Percentiles rank a stretch among this genome's conserved stretches.
phyloP scores from a whole-genome alignment of 83 land plant genomes.

The Diphasiastrum complanatum region DNA sequence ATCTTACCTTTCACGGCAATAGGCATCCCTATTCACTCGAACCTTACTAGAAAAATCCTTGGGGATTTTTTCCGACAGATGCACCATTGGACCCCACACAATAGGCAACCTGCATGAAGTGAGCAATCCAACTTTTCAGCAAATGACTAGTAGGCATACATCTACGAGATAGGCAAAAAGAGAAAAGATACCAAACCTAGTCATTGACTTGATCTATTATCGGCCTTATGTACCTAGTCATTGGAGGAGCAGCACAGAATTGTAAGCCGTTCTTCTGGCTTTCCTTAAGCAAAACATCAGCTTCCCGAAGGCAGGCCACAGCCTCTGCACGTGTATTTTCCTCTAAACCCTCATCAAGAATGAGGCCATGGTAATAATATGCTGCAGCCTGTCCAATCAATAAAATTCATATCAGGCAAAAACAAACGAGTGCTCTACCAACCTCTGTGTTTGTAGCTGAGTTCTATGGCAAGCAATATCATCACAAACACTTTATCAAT shows the following conservation, averaged over 20 bases:
- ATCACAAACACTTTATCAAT: too few species aligned
- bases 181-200: too few species aligned
- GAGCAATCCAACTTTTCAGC: neutral
- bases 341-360: constrained; percentile 62
- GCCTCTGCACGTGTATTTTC: constrained; percentile 51
- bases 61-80: constrained; percentile 60
- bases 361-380: constrained; percentile 73
- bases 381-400: constrained; percentile 99
- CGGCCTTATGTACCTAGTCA: constrained; percentile 41
- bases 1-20: constrained; percentile 57
- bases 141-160: too few species aligned
- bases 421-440: too few species aligned
- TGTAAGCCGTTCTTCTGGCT: constrained; percentile 54
- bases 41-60: constrained; percentile 49
- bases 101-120: constrained; percentile 52
- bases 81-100: constrained; percentile 69
- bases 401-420: too few species aligned
- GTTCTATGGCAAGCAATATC: too few species aligned
- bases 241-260: constrained; percentile 52
- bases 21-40: constrained; percentile 40
- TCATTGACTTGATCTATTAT: neutral
- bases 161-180: neutral
- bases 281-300: constrained; percentile 57
- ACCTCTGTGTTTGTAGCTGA: too few species aligned
- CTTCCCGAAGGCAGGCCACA: constrained; percentile 55